These are phyloP conservation scores for Esteya vermicola DNA, from an alignment of 2,329 filamentous ascomycete genomes.

Conservation along the genomic window DNA sequence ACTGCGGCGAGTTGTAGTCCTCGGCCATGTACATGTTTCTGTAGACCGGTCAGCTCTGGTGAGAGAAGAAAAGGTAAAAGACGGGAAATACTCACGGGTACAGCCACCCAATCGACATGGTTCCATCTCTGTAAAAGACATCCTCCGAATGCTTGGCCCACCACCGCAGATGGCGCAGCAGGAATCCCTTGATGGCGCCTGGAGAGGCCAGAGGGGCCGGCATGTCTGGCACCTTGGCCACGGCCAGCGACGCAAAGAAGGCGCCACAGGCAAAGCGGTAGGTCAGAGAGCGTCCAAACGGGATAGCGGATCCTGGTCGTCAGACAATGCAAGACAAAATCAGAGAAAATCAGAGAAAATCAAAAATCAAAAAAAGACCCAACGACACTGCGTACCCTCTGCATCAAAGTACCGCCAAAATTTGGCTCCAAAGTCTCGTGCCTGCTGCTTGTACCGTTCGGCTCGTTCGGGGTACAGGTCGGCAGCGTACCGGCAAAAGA, in stretches of 20 bases:
- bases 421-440: slow-evolving; percentile 18
- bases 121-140: slow-evolving; percentile 27
- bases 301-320: slow-evolving; percentile 25
- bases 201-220: slow-evolving; percentile 18
- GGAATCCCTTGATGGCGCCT: slow-evolving; percentile 25
- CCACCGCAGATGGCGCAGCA: slow-evolving; percentile 28
- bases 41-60: neutral
- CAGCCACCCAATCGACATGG: slow-evolving; percentile 23
- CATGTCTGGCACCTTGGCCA: slow-evolving; percentile 20
- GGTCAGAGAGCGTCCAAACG: slow-evolving; percentile 28
- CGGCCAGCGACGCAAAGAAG: slow-evolving; percentile 25
- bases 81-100: slow-evolving; percentile 10
- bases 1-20: slow-evolving; percentile 43
- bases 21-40: slow-evolving; percentile 39
- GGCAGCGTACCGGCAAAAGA: slow-evolving; percentile 21
- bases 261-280: slow-evolving; percentile 29
- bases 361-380: too few species aligned
- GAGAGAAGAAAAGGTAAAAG: neutral
- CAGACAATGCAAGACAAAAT: neutral
- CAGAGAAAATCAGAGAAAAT: neutral
- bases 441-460: slow-evolving; percentile 16
- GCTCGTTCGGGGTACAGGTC: slow-evolving; percentile 21
- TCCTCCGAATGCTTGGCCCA: slow-evolving; percentile 20
- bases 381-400: too few species aligned
- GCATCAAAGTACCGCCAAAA: slow-evolving; percentile 29